Evolutionary conservation across 78 protist genomes (phyloP), one percentile per base, ranked within the genome.

Genomic region (Mastigamoeba balamuthi): DNA sequence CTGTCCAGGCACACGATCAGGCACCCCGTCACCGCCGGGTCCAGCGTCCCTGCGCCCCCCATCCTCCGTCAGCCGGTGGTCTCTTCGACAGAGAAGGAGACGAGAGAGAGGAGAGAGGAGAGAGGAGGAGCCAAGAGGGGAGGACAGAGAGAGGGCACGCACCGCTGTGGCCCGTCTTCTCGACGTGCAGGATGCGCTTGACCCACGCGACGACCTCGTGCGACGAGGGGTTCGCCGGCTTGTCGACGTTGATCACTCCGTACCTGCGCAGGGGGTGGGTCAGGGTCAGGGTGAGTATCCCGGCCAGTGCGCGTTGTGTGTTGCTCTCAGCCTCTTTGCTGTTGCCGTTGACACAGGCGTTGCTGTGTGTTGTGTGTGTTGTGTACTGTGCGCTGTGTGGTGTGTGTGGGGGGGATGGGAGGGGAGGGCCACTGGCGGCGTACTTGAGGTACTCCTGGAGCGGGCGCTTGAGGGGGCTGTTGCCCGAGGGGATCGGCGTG

Each of bases 191-290:
- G 41, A 95, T 95, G 2, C 87, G 72, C 74, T 87, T 80, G 73
- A 97, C 80, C 99, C 99, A 97, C 0, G 99, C 96, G 9, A 97
- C 99, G 17, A 97, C 98, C 79, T 98, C 99, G 87, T 98, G 99
- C 33, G 98, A 93, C 1, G 98, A 95, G 27, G 99, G 99, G 72
- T 97, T 97, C 9, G 99, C 94, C 2, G 99, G 99, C 88, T 98
- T 98, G 90, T 98, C 99, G 36, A 98, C 93, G 82, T 97, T 97
- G 86, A 96, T 95, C 70, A 95, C 87, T 37, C 99, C 99, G 69
- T 94, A 95, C 5, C 84, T 66, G 3, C 3, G 25, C 33, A 67
- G 4, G 73, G 4, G 4, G 23, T 7, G 29, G 29, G 17, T 48
- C 17, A n/a, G n/a, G n/a, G n/a, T n/a, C n/a, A n/a, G n/a, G n/a